Conservation (phyloP, 2,329 filamentous ascomycete species). For the Alternaria tenuissima region DNA sequence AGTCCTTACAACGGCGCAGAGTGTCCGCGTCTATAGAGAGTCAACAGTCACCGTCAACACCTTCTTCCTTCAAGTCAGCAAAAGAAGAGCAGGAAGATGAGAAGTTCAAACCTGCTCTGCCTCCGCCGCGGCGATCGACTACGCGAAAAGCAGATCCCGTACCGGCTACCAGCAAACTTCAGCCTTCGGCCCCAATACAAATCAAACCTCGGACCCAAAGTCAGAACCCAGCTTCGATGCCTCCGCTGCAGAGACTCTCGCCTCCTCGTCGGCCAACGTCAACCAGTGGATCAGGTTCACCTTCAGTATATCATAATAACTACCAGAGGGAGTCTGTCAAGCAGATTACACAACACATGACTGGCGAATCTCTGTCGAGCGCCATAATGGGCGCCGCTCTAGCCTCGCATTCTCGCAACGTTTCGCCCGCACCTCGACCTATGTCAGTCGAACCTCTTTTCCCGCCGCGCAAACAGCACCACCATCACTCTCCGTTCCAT, state of each 20-base stretch:
- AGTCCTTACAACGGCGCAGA: slow-evolving; percentile 28
- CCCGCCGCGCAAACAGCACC: slow-evolving; percentile 53
- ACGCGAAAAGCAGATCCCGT: slow-evolving; percentile 21
- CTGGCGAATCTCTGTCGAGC: slow-evolving; percentile 71
- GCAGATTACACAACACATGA: slow-evolving; percentile 58
- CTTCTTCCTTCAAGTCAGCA: slow-evolving; percentile 48
- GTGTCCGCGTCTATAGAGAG: slow-evolving; percentile 40
- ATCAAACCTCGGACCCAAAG: slow-evolving; percentile 46
- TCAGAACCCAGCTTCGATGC: slow-evolving; percentile 36
- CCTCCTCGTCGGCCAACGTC: slow-evolving; percentile 35
- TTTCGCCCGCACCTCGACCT: slow-evolving; percentile 48
- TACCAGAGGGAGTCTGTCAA: slow-evolving; percentile 49
- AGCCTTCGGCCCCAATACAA: slow-evolving; percentile 30
- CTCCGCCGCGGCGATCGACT: slow-evolving; percentile 48
- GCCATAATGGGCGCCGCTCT: slow-evolving; percentile 80
- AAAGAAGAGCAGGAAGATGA: slow-evolving; percentile 44
- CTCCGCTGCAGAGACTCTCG: slow-evolving; percentile 31
- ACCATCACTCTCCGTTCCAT: slow-evolving; percentile 47
- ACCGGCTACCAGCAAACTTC: slow-evolving; percentile 13
- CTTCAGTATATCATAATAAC: slow-evolving; percentile 49
- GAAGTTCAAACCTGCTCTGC: slow-evolving; percentile 42
- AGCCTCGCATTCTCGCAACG: slow-evolving; percentile 65
- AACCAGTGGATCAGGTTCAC: slow-evolving; percentile 28
- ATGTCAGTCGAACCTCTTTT: slow-evolving; percentile 48
- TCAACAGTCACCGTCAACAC: slow-evolving; percentile 38